Percentiles rank a stretch among this genome's conserved stretches.
phyloP scores from a whole-genome alignment of 1,284 basidiomycete species.

The Ustanciosporium gigantosporum region DNA sequence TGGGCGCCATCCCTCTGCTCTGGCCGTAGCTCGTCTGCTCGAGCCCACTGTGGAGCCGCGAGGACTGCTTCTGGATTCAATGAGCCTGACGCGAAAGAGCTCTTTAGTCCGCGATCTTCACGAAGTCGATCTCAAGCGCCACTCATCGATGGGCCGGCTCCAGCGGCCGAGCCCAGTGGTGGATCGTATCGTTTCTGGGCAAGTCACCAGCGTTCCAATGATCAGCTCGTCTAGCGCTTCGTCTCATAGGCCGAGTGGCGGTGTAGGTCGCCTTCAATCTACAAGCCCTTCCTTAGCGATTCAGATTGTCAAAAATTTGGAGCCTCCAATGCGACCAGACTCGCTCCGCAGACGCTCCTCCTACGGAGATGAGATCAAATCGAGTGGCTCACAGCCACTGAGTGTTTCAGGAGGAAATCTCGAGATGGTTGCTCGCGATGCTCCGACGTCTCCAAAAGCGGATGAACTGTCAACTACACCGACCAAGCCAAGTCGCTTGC shows the following conservation, averaged over 20 bases:
- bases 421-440: background rate
- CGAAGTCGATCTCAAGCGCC: constrained; percentile 10
- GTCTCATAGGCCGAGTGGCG: no score
- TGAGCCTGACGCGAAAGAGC: background rate
- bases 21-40: constrained; percentile 34
- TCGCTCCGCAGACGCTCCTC: constrained; percentile 25
- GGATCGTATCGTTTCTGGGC: background rate
- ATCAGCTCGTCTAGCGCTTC: no score
- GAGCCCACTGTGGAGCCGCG: constrained; percentile 27
- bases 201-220: no score
- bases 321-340: constrained; percentile 13
- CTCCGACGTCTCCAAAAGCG: background rate
- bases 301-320: constrained; percentile 1
- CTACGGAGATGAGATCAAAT: constrained; percentile 23
- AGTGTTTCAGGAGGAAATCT: background rate
- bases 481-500: constrained; percentile 9
- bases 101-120: constrained; percentile 5
- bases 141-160: constrained; percentile 12
- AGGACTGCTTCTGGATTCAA: constrained; percentile 18
- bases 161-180: background rate
- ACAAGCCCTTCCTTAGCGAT: background rate
- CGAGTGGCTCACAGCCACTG: background rate
- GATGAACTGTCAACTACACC: constrained; percentile 1
- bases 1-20: constrained; percentile 13
- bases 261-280: no score